These are phyloP conservation scores for Diplodia seriata DNA, from an alignment of 2,329 filamentous ascomycete species.

Conservation along the genomic window DNA sequence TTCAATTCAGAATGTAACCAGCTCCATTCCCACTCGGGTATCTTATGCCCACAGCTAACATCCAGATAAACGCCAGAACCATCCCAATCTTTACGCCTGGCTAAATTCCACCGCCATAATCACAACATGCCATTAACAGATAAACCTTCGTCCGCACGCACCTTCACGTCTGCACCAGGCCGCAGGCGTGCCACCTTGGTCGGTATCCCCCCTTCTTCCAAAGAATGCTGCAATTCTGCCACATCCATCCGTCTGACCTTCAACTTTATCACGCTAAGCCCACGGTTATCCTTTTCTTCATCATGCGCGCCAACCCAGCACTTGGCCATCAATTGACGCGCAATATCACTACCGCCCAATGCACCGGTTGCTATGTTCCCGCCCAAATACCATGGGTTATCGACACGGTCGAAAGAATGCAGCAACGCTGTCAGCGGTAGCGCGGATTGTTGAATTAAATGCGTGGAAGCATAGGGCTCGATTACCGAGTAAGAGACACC, in stretches of 20 bases:
- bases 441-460: conserved; percentile 63
- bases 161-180: conserved; percentile 18
- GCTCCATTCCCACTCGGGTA: background rate
- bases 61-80: background rate
- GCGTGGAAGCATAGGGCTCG: conserved; percentile 62
- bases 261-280: conserved; percentile 60
- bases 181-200: conserved; percentile 20
- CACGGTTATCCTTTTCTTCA: conserved; percentile 63
- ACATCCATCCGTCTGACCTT: conserved; percentile 54
- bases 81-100: background rate
- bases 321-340: conserved; percentile 59
- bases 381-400: conserved; percentile 68
- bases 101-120: conserved; percentile 2
- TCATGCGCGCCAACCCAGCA: conserved; percentile 70
- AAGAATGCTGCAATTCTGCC: conserved; percentile 55
- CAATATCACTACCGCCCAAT: conserved; percentile 64
- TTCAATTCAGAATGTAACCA: background rate
- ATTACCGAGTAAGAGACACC: conserved; percentile 64
- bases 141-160: conserved; percentile 2
- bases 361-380: conserved; percentile 65
- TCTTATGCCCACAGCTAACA: conserved; percentile 2
- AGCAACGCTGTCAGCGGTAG: conserved; percentile 69
- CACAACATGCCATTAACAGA: background rate
- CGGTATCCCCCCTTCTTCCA: conserved; percentile 36
- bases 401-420: conserved; percentile 67